These are phyloP conservation scores for Fusarium sp. DNA, from an alignment of 2,329 filamentous ascomycete species.

Conservation along the genomic window DNA sequence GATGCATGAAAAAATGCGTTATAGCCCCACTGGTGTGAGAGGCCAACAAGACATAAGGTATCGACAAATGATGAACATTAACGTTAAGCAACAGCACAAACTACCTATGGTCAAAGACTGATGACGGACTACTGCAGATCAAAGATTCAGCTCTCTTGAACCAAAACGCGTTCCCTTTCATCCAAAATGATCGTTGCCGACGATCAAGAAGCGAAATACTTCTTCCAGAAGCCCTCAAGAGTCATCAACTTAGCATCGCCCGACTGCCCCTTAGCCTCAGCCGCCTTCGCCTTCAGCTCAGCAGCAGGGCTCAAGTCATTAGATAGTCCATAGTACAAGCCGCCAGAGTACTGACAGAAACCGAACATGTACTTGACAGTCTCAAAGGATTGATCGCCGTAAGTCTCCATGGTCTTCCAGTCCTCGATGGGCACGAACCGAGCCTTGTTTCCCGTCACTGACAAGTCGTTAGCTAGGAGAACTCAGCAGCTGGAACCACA, in stretches of 20 bases:
- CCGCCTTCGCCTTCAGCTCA: conserved; percentile 45
- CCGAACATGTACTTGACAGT: conserved; percentile 51
- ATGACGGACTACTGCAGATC: neutral
- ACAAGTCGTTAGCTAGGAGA: neutral
- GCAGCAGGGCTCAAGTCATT: conserved; percentile 40
- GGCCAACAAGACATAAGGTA: neutral
- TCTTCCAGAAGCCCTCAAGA: conserved; percentile 38
- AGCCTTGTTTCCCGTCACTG: conserved; percentile 47
- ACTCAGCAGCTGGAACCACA: neutral
- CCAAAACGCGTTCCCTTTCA: too few relatives aligned
- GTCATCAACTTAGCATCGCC: conserved; percentile 38
- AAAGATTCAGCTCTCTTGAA: neutral
- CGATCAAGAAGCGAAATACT: conserved; percentile 34
- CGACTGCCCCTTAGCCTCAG: conserved; percentile 39
- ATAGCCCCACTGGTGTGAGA: too few relatives aligned
- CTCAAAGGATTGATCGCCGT: conserved; percentile 46
- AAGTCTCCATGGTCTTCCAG: conserved; percentile 48
- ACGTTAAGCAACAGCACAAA: neutral
- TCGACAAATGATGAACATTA: neutral
- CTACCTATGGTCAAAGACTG: neutral
- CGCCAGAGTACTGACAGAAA: conserved; percentile 48
- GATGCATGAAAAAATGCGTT: neutral
- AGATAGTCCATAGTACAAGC: conserved; percentile 45
- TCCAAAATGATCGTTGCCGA: too few relatives aligned
- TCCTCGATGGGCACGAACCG: conserved; percentile 45